Base-by-base conservation (phyloP, 2,329 filamentous ascomycete genomes). In the Colletotrichum sp. region DNA sequence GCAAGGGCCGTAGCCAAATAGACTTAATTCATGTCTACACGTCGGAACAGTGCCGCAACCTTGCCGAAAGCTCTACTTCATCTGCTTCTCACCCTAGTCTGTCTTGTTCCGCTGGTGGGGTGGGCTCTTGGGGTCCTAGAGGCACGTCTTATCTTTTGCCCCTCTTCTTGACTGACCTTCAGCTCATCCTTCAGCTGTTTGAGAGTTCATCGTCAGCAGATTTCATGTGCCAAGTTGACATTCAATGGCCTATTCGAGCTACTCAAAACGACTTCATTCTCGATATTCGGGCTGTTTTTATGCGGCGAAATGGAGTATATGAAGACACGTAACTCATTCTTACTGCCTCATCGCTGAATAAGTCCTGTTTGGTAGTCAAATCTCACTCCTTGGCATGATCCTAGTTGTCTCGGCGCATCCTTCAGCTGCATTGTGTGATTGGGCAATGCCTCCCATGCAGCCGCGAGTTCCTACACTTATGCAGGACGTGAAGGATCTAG, bases 351-450 rank as follows among this genome's bases (percentile, higher is more conserved):
- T 63, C 30, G 55, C 52, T 26, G 10, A 39, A 57, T 63, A n/a
- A 26, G 55, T 67, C 55, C 32, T 1, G 6, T n/a, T 30, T 34
- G 6, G 55, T 62, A 30, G 21, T 44, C 9, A 57, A 36, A 57
- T 24, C 18, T 64, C 63, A 44, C 26, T 16, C 59, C 73, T 75
- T 72, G 73, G 73, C 73, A 13, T 18, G n/a, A 75, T 75, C 73
- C 73, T 75, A 18, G n/a, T 6, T 3, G 18, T 28, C 63, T 68
- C 67, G 63, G 69, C 73, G 34, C 49, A 75, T 75, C 73, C 73
- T 75, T 75, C 16, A 24, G n/a, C 60, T 13, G 44, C 16, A 26
- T 30, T 52, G 16, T 12, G 32, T 24, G 12, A 16, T 26, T 57
- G 36, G 67, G 16, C 55, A 59, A 26, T 26, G 55, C 15, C 3